phyloP scores from a whole-genome alignment of 371 early-diverging fungal species.

The Zychaea mexicana region DNA sequence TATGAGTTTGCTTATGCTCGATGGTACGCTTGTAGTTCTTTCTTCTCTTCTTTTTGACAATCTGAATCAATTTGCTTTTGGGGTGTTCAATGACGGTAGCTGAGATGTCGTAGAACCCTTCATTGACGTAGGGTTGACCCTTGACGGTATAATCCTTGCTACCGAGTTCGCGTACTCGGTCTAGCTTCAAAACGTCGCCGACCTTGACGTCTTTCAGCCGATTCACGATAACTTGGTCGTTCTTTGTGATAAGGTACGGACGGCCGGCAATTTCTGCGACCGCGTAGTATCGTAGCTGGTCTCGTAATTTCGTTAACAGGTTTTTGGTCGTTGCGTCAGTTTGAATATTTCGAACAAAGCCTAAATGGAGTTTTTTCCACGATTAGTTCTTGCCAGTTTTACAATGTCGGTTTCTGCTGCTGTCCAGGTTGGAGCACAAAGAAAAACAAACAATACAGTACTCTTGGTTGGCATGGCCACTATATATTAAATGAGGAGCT shows the following conservation, averaged over 20 bases:
- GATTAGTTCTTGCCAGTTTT: neutral
- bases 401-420: neutral
- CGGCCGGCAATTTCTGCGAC: constrained; percentile 89
- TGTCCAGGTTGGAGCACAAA: neutral
- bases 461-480: constrained; percentile 4
- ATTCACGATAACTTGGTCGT: constrained; percentile 88
- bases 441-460: neutral
- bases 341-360: constrained; percentile 15
- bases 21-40: constrained; percentile 81
- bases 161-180: constrained; percentile 88
- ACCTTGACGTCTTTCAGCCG: constrained; percentile 77
- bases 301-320: constrained; percentile 48
- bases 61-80: constrained; percentile 73
- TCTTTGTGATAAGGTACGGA: constrained; percentile 83
- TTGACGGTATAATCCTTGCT: constrained; percentile 83
- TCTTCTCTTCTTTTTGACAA: constrained; percentile 89
- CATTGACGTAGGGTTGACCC: constrained; percentile 85
- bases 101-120: constrained; percentile 70
- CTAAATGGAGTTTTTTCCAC: constrained; percentile 10
- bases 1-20: constrained; percentile 73
- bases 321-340: constrained; percentile 24
- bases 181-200: constrained; percentile 87
- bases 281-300: constrained; percentile 75
- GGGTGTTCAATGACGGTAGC: constrained; percentile 93
- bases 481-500: neutral